Evolutionary conservation across 768 basidiomycete genomes (phyloP), one percentile per base, ranked within the genome.

Genomic region (Pisolithus albus): DNA sequence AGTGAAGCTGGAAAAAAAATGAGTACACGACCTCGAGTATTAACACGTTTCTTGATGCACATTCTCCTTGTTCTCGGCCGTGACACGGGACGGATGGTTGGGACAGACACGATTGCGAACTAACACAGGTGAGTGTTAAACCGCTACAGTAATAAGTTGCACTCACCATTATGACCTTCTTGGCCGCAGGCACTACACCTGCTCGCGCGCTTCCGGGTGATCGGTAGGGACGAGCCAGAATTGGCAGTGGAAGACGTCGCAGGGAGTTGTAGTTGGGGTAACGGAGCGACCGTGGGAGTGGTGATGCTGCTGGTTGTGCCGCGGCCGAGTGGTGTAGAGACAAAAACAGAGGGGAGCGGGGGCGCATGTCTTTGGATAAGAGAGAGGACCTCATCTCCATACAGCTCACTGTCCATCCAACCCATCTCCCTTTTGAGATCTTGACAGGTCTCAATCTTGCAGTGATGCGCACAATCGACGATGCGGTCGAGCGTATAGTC

Each of bases 401-500:
- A 21, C 13, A 34, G 4, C 15, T 50, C 49, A 8, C 39, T 30
- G 15, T 21, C 23, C 21, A 18, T 32, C 66, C 65, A 68, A 1
- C 45, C 36, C 2, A 54, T 60, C 50, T 66, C 64, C 23, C 51
- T 49, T 13, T 42, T 7, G 1, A 67, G 48, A 36, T 59, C 51
- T 49, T 65, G 63, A 16, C 41, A 34, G 34, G 11, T 34, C 34
- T 34, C 3, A 5, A 34, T 34, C 34, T 34, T 34, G 34, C 13
- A 21, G 15, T 46, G 55, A 19, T 61, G 66, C 1, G 64, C 61
- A 34, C 61, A 63, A 43, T 60, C 57, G 9, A 63, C 50, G 11
- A 69, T 62, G 16, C 60, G 55, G 1, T 49, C 32, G 2, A 68
- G 46, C 2, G 54, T 43, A 1, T 30, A 15, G 32, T 59, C 48